phyloP scores from a whole-genome alignment of 805 yeast genomes.

The Starmerella etchellsii region DNA sequence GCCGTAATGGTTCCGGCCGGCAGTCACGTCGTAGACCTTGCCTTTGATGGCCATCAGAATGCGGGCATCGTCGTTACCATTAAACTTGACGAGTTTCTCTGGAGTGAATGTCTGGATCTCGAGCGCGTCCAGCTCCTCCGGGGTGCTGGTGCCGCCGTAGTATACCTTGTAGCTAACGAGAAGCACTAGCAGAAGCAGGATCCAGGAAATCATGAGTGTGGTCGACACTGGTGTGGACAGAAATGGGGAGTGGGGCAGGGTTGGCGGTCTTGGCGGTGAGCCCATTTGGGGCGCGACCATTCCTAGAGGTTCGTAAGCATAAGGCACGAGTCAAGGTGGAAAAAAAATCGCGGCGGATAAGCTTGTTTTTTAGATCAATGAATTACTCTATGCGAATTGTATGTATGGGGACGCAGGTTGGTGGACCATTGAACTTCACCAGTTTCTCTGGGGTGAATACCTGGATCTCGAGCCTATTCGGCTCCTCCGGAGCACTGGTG shows the following conservation, averaged over 20 bases:
- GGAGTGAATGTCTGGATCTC: constrained; percentile 52
- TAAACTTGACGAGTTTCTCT: constrained; percentile 51
- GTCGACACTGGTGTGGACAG: not conserved
- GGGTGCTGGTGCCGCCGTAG: not conserved
- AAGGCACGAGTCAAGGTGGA: too few species aligned
- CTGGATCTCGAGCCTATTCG: constrained; percentile 28
- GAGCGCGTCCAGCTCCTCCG: constrained; percentile 23
- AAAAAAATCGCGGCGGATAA: too few species aligned
- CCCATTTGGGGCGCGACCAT: too few species aligned
- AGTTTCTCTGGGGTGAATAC: constrained; percentile 62
- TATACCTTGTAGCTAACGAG: constrained; percentile 4
- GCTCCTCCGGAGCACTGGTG: constrained; percentile 3
- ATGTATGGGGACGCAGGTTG: too few species aligned
- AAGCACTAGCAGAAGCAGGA: constrained; percentile 7
- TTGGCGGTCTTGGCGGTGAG: too few species aligned
- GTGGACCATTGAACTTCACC: constrained; percentile 69
- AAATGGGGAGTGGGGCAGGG: too few species aligned
- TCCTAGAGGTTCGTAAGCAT: too few species aligned
- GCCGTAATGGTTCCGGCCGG: constrained; percentile 77
- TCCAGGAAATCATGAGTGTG: constrained; percentile 1
- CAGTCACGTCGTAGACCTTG: constrained; percentile 68
- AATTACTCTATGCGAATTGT: too few species aligned
- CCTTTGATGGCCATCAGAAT: constrained; percentile 83
- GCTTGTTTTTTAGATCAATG: too few species aligned
- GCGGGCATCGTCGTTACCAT: constrained; percentile 67